Evolutionary conservation across 129 eudicot species (phyloP).

Genomic region (Helichrysum umbraculigerum): DNA sequence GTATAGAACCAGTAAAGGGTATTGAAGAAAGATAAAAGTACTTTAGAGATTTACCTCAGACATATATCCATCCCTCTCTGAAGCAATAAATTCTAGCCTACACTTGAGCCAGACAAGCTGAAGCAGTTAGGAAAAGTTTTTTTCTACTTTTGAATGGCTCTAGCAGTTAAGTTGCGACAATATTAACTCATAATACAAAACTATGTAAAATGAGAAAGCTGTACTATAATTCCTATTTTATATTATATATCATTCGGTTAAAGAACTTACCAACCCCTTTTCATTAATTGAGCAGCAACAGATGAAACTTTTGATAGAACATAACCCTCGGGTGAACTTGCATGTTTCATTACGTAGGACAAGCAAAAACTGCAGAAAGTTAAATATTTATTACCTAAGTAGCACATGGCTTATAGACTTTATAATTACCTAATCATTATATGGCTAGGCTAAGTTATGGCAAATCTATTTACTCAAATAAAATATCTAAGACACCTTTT

Average conservation of each 20-base stretch:
- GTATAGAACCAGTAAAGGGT: background rate
- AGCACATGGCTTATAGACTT: conserved; percentile 26
- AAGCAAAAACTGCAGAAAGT: conserved; percentile 71
- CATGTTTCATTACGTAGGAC: conserved; percentile 80
- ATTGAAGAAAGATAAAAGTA: conserved; percentile 4
- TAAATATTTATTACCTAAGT: conserved; percentile 18
- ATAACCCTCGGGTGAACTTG: conserved; percentile 80
- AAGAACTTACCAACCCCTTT: conserved; percentile 91
- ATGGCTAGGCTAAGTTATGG: background rate
- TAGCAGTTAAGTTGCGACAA: background rate
- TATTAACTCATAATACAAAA: background rate
- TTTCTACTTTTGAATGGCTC: conserved; percentile 24
- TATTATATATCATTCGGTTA: conserved; percentile 1
- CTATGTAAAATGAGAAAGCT: conserved; percentile 8
- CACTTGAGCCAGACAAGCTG: conserved; percentile 30
- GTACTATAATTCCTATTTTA: background rate
- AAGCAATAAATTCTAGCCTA: conserved; percentile 84
- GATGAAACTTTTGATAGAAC: conserved; percentile 88
- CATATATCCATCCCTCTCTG: conserved; percentile 76
- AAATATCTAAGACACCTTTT: background rate
- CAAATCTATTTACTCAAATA: conserved; percentile 13
- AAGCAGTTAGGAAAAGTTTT: conserved; percentile 32
- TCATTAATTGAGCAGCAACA: conserved; percentile 95
- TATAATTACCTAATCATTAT: conserved; percentile 5
- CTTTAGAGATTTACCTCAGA: conserved; percentile 56